A percentile compares a stretch with the other conserved stretches of the same genome.
Conservation (phyloP, 2,329 filamentous ascomycete genomes). For the Monilinia fructicola region DNA sequence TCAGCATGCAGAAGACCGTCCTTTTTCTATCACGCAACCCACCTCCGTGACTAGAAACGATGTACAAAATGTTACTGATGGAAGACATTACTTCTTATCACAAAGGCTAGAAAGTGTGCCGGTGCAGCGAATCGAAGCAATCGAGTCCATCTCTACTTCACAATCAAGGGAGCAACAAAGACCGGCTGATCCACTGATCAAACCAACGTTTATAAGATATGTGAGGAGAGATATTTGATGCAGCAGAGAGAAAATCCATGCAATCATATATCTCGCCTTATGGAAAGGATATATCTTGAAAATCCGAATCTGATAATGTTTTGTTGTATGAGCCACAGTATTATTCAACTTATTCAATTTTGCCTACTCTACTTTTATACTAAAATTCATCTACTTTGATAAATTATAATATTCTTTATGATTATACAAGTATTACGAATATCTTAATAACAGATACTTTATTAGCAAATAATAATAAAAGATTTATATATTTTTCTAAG, state of each 20-base stretch:
- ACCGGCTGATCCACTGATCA: slow-evolving; percentile 25
- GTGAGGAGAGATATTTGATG: slow-evolving; percentile 29
- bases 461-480: too few relatives aligned
- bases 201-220: slow-evolving; percentile 28
- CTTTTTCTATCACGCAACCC: too few relatives aligned
- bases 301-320: slow-evolving; percentile 26
- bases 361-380: too few relatives aligned
- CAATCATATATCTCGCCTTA: not conserved
- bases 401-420: too few relatives aligned
- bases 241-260: slow-evolving; percentile 27
- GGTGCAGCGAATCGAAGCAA: slow-evolving; percentile 30
- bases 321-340: slow-evolving; percentile 30
- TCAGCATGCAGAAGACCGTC: too few relatives aligned
- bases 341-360: too few relatives aligned
- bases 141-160: slow-evolving; percentile 26
- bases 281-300: not conserved
- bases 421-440: too few relatives aligned
- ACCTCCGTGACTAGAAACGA: too few relatives aligned
- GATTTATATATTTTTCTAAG: too few relatives aligned
- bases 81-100: slow-evolving; percentile 26
- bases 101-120: slow-evolving; percentile 33
- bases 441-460: too few relatives aligned
- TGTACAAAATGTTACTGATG: slow-evolving; percentile 23
- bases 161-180: too few relatives aligned
- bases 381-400: too few relatives aligned